Conservation (phyloP, 345 rosid genomes). For the Nasturtium officinale region DNA sequence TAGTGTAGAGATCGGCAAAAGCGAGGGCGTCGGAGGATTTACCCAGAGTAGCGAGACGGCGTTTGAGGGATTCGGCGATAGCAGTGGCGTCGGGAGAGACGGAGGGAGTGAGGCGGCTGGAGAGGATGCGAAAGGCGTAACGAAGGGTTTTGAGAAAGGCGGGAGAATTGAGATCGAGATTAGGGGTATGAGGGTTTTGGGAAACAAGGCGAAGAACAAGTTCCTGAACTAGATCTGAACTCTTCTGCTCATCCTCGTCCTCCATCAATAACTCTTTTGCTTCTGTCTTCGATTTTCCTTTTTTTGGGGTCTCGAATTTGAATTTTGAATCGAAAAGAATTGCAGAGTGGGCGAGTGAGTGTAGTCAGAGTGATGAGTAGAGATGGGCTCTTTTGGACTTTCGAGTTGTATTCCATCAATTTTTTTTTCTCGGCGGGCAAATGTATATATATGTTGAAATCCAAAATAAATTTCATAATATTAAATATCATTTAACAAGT, state of each 20-base stretch:
- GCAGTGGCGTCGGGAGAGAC: slow-evolving; percentile 76
- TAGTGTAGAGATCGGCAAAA: slow-evolving; percentile 78
- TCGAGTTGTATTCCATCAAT: neutral
- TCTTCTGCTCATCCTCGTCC: slow-evolving; percentile 80
- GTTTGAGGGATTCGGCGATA: slow-evolving; percentile 89
- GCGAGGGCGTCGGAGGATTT: slow-evolving; percentile 87
- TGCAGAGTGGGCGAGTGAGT: slow-evolving; percentile 31
- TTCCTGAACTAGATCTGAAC: slow-evolving; percentile 80
- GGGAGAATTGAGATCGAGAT: slow-evolving; percentile 50
- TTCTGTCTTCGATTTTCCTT: neutral
- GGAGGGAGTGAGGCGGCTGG: slow-evolving; percentile 84
- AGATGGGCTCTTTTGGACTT: slow-evolving; percentile 36
- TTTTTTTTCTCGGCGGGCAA: slow-evolving; percentile 39
- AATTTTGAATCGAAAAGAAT: slow-evolving; percentile 24
- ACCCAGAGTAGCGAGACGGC: slow-evolving; percentile 87
- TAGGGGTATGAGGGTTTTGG: slow-evolving; percentile 57
- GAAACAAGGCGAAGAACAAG: slow-evolving; percentile 78
- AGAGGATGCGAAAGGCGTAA: slow-evolving; percentile 84
- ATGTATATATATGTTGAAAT: slow-evolving; percentile 7
- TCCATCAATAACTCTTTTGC: slow-evolving; percentile 53
- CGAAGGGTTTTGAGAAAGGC: slow-evolving; percentile 63
- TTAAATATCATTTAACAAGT: too few species aligned
- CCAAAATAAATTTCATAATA: neutral
- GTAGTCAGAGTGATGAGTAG: neutral
- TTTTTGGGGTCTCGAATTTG: too few species aligned